Evolutionary conservation across 2,329 filamentous ascomycete species (phyloP).

Genomic region (Camillea tinctor): DNA sequence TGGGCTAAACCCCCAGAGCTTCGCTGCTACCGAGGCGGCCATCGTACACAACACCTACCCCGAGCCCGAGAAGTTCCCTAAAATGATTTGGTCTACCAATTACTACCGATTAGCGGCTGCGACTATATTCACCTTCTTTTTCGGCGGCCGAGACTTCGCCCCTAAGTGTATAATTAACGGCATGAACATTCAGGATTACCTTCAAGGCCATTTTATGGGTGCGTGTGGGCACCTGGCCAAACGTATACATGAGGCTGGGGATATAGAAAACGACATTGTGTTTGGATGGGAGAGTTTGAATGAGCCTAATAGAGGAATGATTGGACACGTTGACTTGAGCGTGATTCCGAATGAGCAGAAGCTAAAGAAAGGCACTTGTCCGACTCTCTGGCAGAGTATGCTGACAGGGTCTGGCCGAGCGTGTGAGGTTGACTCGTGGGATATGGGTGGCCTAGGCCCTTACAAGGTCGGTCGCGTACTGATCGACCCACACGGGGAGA

Average conservation of each 20-base stretch:
- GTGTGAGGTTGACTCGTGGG: slow-evolving; percentile 88
- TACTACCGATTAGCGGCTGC: slow-evolving; percentile 84
- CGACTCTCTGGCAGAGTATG: slow-evolving; percentile 92
- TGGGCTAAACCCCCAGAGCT: slow-evolving; percentile 82
- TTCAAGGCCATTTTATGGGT: slow-evolving; percentile 80
- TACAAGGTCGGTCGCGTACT: slow-evolving; percentile 82
- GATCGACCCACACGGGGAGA: slow-evolving; percentile 83
- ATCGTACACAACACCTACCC: slow-evolving; percentile 94
- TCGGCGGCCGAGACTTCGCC: slow-evolving; percentile 84
- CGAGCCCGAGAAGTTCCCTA: slow-evolving; percentile 81
- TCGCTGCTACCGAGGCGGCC: slow-evolving; percentile 83
- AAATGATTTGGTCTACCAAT: slow-evolving; percentile 99
- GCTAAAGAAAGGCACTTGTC: slow-evolving; percentile 87
- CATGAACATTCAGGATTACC: slow-evolving; percentile 92
- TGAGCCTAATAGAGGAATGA: slow-evolving; percentile 86
- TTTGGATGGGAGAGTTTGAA: slow-evolving; percentile 97
- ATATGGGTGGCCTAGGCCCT: slow-evolving; percentile 89
- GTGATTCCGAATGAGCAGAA: slow-evolving; percentile 83
- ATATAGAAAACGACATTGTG: slow-evolving; percentile 80
- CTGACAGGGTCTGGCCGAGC: slow-evolving; percentile 87
- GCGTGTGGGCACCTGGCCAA: slow-evolving; percentile 80
- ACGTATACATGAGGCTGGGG: slow-evolving; percentile 85
- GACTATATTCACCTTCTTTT: slow-evolving; percentile 93
- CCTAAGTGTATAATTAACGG: slow-evolving; percentile 95
- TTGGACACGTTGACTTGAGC: slow-evolving; percentile 79